A percentile compares a stretch with the other conserved stretches of the same genome.
phyloP scores from a whole-genome alignment of 106 monocot species.

The Phalaenopsis equestris region DNA sequence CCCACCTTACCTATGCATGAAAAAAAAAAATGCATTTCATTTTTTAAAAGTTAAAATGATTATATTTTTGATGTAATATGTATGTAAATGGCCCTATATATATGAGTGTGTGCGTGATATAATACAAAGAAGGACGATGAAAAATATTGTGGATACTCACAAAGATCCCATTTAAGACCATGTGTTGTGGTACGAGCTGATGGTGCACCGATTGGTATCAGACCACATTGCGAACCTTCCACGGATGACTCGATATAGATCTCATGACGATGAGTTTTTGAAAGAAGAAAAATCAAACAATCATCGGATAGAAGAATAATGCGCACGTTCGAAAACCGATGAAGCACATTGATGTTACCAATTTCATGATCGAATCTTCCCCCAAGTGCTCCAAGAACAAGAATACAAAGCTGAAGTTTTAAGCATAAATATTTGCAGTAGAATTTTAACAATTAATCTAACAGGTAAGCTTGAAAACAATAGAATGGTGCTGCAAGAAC shows the following conservation, averaged over 20 bases:
- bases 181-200: slow-evolving; percentile 73
- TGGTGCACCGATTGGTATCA: slow-evolving; percentile 69
- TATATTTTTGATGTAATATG: no score
- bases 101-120: no score
- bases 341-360: slow-evolving; percentile 87
- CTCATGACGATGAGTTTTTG: slow-evolving; percentile 59
- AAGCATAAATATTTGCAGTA: background rate
- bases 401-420: slow-evolving; percentile 62
- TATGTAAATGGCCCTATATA: no score
- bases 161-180: slow-evolving; percentile 83
- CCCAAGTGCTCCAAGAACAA: slow-evolving; percentile 84
- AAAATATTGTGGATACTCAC: slow-evolving; percentile 26
- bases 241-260: slow-evolving; percentile 53
- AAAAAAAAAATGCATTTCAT: no score
- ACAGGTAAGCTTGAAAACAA: background rate
- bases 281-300: slow-evolving; percentile 76
- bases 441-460: background rate
- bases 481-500: background rate
- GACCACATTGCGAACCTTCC: slow-evolving; percentile 88
- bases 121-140: no score
- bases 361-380: slow-evolving; percentile 97
- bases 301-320: slow-evolving; percentile 90
- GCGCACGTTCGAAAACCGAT: slow-evolving; percentile 47
- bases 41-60: no score
- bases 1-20: no score